phyloP scores from a whole-genome alignment of 768 basidiomycete species.

The Rickenella mellea region DNA sequence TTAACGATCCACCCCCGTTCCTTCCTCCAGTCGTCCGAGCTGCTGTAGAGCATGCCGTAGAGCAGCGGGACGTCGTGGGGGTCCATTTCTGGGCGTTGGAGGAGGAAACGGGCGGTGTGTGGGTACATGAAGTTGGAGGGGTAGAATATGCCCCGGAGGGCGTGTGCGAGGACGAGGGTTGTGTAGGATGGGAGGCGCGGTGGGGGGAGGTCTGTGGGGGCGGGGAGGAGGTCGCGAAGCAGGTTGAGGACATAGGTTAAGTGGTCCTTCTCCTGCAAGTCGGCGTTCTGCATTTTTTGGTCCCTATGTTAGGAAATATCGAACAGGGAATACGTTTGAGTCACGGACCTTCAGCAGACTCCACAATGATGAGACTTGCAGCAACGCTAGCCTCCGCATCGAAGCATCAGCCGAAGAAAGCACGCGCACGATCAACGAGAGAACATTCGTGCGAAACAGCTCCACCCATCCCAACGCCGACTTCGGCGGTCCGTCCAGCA shows the following conservation, averaged over 20 bases:
- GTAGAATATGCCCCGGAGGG: conserved; percentile 73
- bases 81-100: conserved; percentile 82
- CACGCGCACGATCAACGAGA: conserved; percentile 61
- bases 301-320: neutral
- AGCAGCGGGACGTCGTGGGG: conserved; percentile 81
- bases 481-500: conserved; percentile 47
- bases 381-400: conserved; percentile 51
- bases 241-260: conserved; percentile 60
- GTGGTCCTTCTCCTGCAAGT: conserved; percentile 73
- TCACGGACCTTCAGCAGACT: conserved; percentile 50
- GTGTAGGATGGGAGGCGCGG: conserved; percentile 66
- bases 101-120: conserved; percentile 73
- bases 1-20: conserved; percentile 85
- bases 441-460: conserved; percentile 71
- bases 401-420: conserved; percentile 57
- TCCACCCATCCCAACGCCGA: conserved; percentile 77
- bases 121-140: conserved; percentile 88
- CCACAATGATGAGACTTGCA: conserved; percentile 54
- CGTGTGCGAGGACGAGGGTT: conserved; percentile 76
- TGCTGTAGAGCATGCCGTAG: conserved; percentile 79
- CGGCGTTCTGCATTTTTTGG: conserved; percentile 29
- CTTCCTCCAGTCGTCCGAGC: conserved; percentile 70
- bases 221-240: conserved; percentile 48
- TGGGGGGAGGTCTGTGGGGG: conserved; percentile 26
- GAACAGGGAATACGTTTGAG: neutral